A percentile compares a stretch with the other conserved stretches of the same genome.
Evolutionary conservation across 1,139 yeast genomes (phyloP).

Genomic region (Magnusiomyces ingens): DNA sequence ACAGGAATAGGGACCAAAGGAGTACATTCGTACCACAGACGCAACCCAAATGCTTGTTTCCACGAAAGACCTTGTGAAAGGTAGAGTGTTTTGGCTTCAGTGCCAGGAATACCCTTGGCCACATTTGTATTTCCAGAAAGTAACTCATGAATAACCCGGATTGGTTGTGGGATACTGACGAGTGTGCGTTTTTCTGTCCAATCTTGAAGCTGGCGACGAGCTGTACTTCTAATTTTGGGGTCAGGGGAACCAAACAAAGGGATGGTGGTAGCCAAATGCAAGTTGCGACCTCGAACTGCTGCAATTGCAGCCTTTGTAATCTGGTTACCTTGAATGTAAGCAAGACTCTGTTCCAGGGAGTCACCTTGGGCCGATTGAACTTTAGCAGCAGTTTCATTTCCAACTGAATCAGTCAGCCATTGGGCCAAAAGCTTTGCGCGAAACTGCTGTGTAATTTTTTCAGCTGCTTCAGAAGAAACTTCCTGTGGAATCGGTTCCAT

Average conservation of each 20-base stretch:
- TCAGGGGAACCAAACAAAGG: slow-evolving; percentile 61
- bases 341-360: slow-evolving; percentile 46
- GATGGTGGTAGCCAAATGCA: slow-evolving; percentile 65
- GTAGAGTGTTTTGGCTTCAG: slow-evolving; percentile 25
- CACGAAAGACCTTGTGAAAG: slow-evolving; percentile 52
- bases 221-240: slow-evolving; percentile 46
- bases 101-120: slow-evolving; percentile 23
- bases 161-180: slow-evolving; percentile 44
- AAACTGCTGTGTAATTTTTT: slow-evolving; percentile 34
- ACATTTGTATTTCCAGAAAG: slow-evolving; percentile 46
- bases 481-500: slow-evolving; percentile 19
- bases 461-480: slow-evolving; percentile 27
- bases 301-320: slow-evolving; percentile 52
- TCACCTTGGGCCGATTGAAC: slow-evolving; percentile 26
- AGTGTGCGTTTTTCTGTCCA: slow-evolving; percentile 50
- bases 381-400: slow-evolving; percentile 39
- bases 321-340: slow-evolving; percentile 50
- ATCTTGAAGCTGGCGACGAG: slow-evolving; percentile 52
- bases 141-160: slow-evolving; percentile 56
- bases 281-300: slow-evolving; percentile 53
- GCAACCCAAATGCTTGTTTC: slow-evolving; percentile 54
- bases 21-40: slow-evolving; percentile 54
- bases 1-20: slow-evolving; percentile 35
- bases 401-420: slow-evolving; percentile 54
- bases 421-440: slow-evolving; percentile 43